Conservation (phyloP, 495 filamentous ascomycete species). For the Thozetella sp. region DNA sequence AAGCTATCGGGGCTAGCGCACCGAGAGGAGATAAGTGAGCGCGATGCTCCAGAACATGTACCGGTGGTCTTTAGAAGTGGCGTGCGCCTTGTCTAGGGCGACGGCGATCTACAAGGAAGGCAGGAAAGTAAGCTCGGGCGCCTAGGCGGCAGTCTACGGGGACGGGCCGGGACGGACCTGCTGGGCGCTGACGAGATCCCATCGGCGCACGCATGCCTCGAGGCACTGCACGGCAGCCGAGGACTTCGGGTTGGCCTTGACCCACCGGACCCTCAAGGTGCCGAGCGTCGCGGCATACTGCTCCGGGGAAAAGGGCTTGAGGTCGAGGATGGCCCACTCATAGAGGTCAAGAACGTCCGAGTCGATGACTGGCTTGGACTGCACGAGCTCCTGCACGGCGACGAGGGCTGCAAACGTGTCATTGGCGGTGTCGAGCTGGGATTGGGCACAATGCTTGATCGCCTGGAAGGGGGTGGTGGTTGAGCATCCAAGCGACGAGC, state of each 20-base stretch:
- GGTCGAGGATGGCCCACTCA: conserved; percentile 34
- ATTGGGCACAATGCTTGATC: conserved; percentile 44
- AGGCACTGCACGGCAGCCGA: conserved; percentile 33
- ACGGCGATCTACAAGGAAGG: conserved; percentile 35
- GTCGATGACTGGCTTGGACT: conserved; percentile 35
- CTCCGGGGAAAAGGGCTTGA: conserved; percentile 18
- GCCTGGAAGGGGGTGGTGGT: conserved; percentile 25
- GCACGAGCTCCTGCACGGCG: conserved; percentile 35
- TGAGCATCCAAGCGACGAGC: neutral
- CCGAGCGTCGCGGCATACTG: conserved; percentile 41
- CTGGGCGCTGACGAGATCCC: conserved; percentile 49
- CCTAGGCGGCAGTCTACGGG: neutral
- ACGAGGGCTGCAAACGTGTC: conserved; percentile 31
- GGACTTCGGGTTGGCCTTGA: conserved; percentile 43
- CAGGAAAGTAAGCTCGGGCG: neutral
- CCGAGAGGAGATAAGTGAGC: conserved; percentile 43
- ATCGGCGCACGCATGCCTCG: conserved; percentile 41
- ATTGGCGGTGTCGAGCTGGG: conserved; percentile 37
- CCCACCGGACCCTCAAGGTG: conserved; percentile 36
- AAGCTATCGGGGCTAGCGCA: conserved; percentile 17
- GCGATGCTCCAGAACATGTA: conserved; percentile 47
- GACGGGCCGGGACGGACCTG: conserved; percentile 26
- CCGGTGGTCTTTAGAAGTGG: conserved; percentile 29
- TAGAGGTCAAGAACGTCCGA: conserved; percentile 42
- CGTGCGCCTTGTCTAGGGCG: conserved; percentile 38